Conservation (phyloP, 768 basidiomycete species). For the Clavaria fumosa region DNA sequence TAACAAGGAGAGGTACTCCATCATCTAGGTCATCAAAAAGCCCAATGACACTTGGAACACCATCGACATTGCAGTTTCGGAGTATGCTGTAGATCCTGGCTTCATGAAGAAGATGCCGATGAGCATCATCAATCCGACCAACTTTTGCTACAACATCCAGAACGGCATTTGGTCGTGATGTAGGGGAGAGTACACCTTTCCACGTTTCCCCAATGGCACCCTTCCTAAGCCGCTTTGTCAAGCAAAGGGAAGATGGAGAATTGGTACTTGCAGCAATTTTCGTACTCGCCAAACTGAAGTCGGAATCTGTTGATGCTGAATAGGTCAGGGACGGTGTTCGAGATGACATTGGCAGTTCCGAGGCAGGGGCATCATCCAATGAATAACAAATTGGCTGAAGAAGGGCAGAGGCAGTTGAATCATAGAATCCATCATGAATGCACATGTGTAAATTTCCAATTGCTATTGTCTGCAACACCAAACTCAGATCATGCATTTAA, state of each 20-base stretch:
- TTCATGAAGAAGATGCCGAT: conserved; percentile 2
- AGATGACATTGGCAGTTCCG: background rate
- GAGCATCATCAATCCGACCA: background rate
- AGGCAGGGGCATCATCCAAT: background rate
- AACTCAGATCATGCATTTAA: background rate
- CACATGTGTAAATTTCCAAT: conserved; percentile 2
- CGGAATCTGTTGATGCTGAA: background rate
- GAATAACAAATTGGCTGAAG: conserved; percentile 1
- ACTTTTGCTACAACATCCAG: conserved; percentile 5
- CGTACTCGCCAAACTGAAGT: background rate
- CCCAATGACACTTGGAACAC: background rate
- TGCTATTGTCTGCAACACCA: background rate
- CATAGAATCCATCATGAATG: conserved; percentile 6
- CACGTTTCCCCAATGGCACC: conserved; percentile 3
- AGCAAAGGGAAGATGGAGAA: background rate
- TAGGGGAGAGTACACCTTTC: conserved; percentile 4
- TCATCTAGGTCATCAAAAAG: background rate
- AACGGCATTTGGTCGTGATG: conserved; percentile 1
- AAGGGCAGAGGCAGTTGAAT: conserved; percentile 1
- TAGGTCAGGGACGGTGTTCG: background rate
- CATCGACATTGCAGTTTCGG: conserved; percentile 1
- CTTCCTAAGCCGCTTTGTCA: background rate
- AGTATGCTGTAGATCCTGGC: conserved; percentile 3
- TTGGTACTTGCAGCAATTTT: background rate
- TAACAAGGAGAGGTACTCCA: background rate